phyloP scores from a whole-genome alignment of 805 yeast species.

The Cyberlindnera veronae region DNA sequence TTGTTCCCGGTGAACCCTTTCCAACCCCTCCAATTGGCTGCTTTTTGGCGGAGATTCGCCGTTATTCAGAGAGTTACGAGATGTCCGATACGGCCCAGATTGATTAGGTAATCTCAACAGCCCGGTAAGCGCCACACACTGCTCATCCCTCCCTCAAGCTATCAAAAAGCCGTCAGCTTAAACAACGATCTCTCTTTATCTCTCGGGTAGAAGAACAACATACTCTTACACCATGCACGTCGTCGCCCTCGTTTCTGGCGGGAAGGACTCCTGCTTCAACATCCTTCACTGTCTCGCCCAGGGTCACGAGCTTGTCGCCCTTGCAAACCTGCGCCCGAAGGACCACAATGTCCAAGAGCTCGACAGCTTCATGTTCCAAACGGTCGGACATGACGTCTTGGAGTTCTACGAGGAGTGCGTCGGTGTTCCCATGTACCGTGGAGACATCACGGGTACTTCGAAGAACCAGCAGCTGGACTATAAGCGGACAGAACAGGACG shows the following conservation, averaged over 20 bases:
- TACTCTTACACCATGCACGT: conserved; percentile 60
- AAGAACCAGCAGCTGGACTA: conserved; percentile 69
- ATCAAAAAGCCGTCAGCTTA: too few relatives aligned
- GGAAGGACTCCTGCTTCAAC: conserved; percentile 92
- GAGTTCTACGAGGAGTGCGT: conserved; percentile 63
- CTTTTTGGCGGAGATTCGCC: too few relatives aligned
- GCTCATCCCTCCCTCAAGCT: not conserved
- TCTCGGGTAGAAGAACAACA: too few relatives aligned
- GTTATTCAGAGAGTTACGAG: too few relatives aligned
- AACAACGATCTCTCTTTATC: too few relatives aligned
- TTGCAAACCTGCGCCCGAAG: conserved; percentile 79
- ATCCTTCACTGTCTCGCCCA: conserved; percentile 79
- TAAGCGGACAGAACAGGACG: conserved; percentile 64
- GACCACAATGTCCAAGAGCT: conserved; percentile 55
- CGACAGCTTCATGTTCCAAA: conserved; percentile 96
- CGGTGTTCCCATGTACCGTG: conserved; percentile 77
- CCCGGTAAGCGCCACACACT: not conserved
- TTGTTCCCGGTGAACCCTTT: too few relatives aligned
- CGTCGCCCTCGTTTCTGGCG: conserved; percentile 90
- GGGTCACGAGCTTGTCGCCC: conserved; percentile 82
- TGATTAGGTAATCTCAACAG: too few relatives aligned
- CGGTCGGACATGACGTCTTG: conserved; percentile 87
- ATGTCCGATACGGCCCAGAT: too few relatives aligned
- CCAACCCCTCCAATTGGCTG: too few relatives aligned
- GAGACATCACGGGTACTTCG: conserved; percentile 59